A percentile compares a stretch with the other conserved stretches of the same genome.
Evolutionary conservation across 192 early-diverging fungal genomes (phyloP).

Genomic region (Backusella circina): DNA sequence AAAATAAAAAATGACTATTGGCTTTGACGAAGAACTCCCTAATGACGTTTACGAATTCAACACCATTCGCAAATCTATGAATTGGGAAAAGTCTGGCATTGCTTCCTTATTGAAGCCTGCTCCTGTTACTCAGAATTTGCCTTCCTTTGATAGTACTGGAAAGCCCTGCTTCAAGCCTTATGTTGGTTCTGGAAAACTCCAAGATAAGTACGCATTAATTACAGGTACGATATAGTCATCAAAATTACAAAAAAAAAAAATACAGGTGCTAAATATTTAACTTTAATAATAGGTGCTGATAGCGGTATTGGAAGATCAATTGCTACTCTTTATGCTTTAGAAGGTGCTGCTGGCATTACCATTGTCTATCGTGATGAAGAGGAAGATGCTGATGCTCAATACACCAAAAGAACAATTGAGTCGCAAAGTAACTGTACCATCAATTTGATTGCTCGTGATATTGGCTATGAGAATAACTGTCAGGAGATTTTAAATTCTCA

Average conservation of each 20-base stretch:
- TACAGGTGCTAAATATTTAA: background rate
- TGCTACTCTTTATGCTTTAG: constrained; percentile 47
- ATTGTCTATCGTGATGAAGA: constrained; percentile 51
- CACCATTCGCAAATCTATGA: constrained; percentile 26
- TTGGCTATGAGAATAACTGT: constrained; percentile 39
- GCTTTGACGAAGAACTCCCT: constrained; percentile 36
- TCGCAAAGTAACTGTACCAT: constrained; percentile 28
- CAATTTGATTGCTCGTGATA: constrained; percentile 34
- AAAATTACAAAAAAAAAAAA: background rate
- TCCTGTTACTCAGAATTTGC: constrained; percentile 41
- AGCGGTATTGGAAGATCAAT: constrained; percentile 52
- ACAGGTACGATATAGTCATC: constrained; percentile 28
- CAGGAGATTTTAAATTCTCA: constrained; percentile 38
- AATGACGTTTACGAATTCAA: constrained; percentile 34
- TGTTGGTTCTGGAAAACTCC: constrained; percentile 39
- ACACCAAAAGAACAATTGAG: constrained; percentile 39
- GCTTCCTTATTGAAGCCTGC: constrained; percentile 35
- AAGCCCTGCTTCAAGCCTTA: constrained; percentile 40
- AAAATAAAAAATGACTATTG: constrained; percentile 31
- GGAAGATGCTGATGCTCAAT: constrained; percentile 49
- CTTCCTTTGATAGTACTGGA: constrained; percentile 28
- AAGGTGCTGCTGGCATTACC: constrained; percentile 44
- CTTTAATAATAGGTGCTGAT: constrained; percentile 31
- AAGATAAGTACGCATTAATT: constrained; percentile 46
- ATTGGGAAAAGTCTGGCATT: constrained; percentile 31